phyloP scores from a whole-genome alignment of 169 alveolate genomes.

The Theileria orientalis region DNA sequence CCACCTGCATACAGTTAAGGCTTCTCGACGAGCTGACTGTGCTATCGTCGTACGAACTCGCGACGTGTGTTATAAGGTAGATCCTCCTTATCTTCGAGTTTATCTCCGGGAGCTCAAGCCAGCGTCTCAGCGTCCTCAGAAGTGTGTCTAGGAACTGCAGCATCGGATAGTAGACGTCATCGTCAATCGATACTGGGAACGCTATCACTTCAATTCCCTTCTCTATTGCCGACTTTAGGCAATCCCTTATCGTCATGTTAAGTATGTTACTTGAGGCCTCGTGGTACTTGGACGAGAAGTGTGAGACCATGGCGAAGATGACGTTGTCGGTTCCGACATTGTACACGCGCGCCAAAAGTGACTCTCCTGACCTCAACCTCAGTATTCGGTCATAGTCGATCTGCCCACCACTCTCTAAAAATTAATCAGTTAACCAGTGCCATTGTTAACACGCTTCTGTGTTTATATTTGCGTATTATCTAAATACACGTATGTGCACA shows the following conservation, averaged over 20 bases:
- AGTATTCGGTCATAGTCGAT: constrained; percentile 21
- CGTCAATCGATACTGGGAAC: constrained; percentile 30
- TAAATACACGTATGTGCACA: background rate
- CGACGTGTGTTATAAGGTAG: constrained; percentile 30
- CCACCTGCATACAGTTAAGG: constrained; percentile 1
- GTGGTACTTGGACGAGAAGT: constrained; percentile 51
- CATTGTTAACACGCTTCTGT: background rate
- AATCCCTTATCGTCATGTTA: constrained; percentile 43
- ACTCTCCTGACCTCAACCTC: constrained; percentile 48
- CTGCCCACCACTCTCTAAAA: constrained; percentile 39
- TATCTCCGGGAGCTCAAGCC: constrained; percentile 57
- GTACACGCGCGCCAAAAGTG: constrained; percentile 27
- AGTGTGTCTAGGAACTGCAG: constrained; percentile 34
- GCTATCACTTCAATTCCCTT: constrained; percentile 46
- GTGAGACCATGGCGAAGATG: constrained; percentile 35
- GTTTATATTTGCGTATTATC: background rate
- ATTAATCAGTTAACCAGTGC: background rate
- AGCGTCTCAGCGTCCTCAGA: constrained; percentile 42
- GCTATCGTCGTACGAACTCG: constrained; percentile 2
- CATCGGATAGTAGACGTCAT: constrained; percentile 31
- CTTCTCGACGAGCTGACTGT: background rate
- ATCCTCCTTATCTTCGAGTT: constrained; percentile 23
- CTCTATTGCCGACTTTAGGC: constrained; percentile 42
- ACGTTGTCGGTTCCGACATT: constrained; percentile 56
- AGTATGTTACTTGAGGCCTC: constrained; percentile 58